These are phyloP conservation scores for Cladophialophora carrionii DNA, from an alignment of 2,329 filamentous ascomycete genomes.

Conservation along the genomic window DNA sequence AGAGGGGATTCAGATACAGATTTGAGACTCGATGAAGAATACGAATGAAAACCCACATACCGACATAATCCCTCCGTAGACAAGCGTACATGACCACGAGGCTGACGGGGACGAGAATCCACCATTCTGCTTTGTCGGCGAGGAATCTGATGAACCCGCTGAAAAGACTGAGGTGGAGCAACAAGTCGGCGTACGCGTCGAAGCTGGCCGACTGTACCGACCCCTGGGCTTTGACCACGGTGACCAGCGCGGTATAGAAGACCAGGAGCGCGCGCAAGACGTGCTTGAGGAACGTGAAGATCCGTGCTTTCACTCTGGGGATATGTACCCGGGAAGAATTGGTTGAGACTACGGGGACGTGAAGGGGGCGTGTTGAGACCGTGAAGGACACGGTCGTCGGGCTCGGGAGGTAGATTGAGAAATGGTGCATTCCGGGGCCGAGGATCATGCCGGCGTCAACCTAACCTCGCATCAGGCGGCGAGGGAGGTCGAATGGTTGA, in stretches of 20 bases:
- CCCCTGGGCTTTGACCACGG: constrained; percentile 43
- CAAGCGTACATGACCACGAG: constrained; percentile 50
- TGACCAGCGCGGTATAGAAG: constrained; percentile 46
- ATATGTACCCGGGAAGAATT: background rate
- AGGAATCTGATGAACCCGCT: constrained; percentile 41
- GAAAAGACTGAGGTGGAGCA: constrained; percentile 32
- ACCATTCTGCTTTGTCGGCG: constrained; percentile 49
- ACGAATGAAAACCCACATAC: constrained; percentile 42
- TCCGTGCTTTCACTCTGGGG: background rate
- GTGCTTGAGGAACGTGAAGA: constrained; percentile 51
- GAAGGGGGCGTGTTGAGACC: constrained; percentile 74
- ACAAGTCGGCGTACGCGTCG: constrained; percentile 43
- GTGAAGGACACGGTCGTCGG: constrained; percentile 91
- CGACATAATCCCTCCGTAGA: constrained; percentile 55
- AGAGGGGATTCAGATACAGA: background rate
- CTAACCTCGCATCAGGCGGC: background rate
- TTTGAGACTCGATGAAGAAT: constrained; percentile 20
- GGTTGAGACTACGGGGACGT: constrained; percentile 47
- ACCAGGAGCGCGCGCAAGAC: constrained; percentile 52
- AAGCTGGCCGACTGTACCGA: constrained; percentile 40
- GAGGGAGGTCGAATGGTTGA: background rate
- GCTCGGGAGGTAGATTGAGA: constrained; percentile 70
- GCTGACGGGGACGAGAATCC: constrained; percentile 47
- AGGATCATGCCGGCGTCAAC: background rate
- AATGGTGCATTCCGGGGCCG: constrained; percentile 42